Evolutionary conservation across 257 asterid genomes (phyloP), one percentile per base, ranked within the genome.

Genomic region (Lithospermum erythrorhizon): DNA sequence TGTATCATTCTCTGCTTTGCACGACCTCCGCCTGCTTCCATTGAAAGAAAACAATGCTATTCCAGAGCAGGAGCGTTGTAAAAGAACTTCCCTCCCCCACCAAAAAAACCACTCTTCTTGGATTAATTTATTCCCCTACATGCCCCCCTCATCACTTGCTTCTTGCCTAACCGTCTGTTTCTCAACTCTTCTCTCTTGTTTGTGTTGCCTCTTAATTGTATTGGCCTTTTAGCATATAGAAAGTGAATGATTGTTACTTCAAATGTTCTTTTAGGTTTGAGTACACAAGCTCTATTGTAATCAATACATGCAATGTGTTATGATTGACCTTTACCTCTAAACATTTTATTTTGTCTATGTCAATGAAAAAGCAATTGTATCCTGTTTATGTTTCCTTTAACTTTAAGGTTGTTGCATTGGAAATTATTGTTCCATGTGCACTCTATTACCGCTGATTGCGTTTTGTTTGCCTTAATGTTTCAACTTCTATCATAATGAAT

Each of bases 21-120:
- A 18, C 61, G 21, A 57, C 61, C 61, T 57, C 61, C 35, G 37
- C 61, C 61, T 41, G 49, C 49, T 41, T 41, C 5, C 1, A 14
- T 13, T 41, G 49, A 9, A 41, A 41, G 49, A 41, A 41, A 11
- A 13, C 49, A 41, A 13, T 41, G 49, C 49, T 41, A 41, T 13
- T 13, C 17, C 16, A 0, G 32, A 57, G 61, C 27, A 57, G 61
- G 61, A 57, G 61, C 61, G 61, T 23, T 57, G 61, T 56, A n/a
- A n/a, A n/a, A n/a, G n/a, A n/a, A 16, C 15, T 14, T 15, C 10
- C 21, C 17, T 11, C 30, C 59, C 48, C 48, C 48, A 1, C 27
- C 27, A 24, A 2, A 24, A 2, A 2, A 24, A 24, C 27, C 27
- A 0, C 48, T 9, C 14, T 37, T 3, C 8, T 1, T 37, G 1